A percentile compares a stretch with the other conserved stretches of the same genome.
phyloP scores from a whole-genome alignment of 371 early-diverging fungal genomes.

The Mortierella sp. region DNA sequence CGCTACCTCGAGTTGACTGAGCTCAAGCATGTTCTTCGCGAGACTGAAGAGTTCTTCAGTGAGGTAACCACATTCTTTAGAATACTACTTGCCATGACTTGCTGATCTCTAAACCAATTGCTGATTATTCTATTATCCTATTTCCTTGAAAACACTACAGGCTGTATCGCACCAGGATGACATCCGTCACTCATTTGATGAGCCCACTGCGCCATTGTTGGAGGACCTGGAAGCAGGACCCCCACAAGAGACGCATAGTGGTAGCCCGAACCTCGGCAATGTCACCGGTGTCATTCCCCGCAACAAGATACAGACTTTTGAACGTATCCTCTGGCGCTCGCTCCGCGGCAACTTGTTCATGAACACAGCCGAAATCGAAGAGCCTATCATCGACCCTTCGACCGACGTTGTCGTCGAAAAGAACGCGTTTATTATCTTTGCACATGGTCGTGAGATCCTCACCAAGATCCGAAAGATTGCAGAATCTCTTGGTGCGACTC shows the following conservation, averaged over 20 bases:
- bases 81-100: not conserved
- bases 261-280: slow-evolving; percentile 50
- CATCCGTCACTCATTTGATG: slow-evolving; percentile 65
- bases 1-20: slow-evolving; percentile 90
- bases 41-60: slow-evolving; percentile 82
- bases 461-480: slow-evolving; percentile 93
- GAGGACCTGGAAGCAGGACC: slow-evolving; percentile 66
- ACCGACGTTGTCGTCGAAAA: slow-evolving; percentile 89
- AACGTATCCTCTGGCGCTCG: slow-evolving; percentile 96
- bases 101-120: not conserved
- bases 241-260: slow-evolving; percentile 37
- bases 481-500: slow-evolving; percentile 94
- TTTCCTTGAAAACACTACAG: slow-evolving; percentile 29
- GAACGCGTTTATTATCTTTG: slow-evolving; percentile 97
- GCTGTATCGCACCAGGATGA: slow-evolving; percentile 63
- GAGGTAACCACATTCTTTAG: not conserved
- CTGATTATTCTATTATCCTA: not conserved
- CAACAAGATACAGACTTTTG: slow-evolving; percentile 85
- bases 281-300: slow-evolving; percentile 95
- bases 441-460: slow-evolving; percentile 92
- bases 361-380: slow-evolving; percentile 95
- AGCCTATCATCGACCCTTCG: slow-evolving; percentile 86
- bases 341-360: slow-evolving; percentile 98
- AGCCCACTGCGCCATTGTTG: slow-evolving; percentile 71
- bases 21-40: slow-evolving; percentile 89